These are phyloP conservation scores for Canavalia gladiata DNA, from an alignment of 306 rosid genomes.

Conservation along the genomic window DNA sequence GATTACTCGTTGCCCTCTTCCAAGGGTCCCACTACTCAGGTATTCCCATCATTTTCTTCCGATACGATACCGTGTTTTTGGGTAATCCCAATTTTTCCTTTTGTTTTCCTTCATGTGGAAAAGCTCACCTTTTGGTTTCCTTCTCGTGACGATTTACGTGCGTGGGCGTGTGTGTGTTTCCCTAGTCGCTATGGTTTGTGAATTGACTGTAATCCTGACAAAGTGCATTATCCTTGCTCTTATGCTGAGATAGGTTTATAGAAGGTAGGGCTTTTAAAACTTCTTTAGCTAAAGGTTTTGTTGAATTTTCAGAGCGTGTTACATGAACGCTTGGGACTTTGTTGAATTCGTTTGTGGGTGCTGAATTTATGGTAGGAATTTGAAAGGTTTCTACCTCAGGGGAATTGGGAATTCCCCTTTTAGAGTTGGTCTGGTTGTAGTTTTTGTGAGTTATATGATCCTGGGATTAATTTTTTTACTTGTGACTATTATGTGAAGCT, in stretches of 20 bases:
- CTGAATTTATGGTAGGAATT: conserved; percentile 15
- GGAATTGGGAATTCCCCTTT: conserved; percentile 1
- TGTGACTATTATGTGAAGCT: conserved; percentile 18
- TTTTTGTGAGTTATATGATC: conserved; percentile 8
- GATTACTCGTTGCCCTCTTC: conserved; percentile 55
- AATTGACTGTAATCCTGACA: conserved; percentile 1
- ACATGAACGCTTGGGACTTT: neutral
- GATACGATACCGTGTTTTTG: neutral
- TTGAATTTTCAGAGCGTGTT: conserved; percentile 9
- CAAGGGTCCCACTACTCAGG: conserved; percentile 79
- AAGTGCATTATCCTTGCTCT: conserved; percentile 7
- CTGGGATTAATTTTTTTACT: neutral
- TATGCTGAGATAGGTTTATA: neutral
- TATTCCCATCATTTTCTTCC: conserved; percentile 33
- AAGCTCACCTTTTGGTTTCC: neutral
- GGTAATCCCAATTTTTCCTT: conserved; percentile 20
- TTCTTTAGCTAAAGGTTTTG: conserved; percentile 9
- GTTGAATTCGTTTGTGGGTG: conserved; percentile 10
- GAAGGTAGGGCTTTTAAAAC: conserved; percentile 10
- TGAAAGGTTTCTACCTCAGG: neutral
- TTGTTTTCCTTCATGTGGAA: conserved; percentile 5
- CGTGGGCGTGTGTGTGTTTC: neutral
- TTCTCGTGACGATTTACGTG: neutral
- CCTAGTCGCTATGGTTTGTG: neutral
- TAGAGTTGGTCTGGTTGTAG: neutral